These are phyloP conservation scores for Amaranthus cruentus DNA, from an alignment of 148 eudicot genomes.

Conservation along the genomic window DNA sequence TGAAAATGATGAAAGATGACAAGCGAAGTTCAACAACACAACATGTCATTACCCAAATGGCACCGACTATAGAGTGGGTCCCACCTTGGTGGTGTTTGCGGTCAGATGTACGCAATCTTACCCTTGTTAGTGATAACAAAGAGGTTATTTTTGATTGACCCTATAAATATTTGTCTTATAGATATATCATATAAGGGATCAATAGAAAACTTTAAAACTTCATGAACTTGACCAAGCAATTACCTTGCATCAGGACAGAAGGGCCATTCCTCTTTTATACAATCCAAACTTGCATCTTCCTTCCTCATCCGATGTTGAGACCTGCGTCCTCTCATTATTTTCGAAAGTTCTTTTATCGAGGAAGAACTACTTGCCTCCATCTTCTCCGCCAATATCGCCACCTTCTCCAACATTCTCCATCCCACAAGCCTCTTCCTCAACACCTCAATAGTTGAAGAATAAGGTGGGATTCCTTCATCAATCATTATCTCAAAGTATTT, in stretches of 20 bases:
- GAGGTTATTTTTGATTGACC: no score
- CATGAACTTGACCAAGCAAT: not conserved
- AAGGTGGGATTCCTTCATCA: constrained; percentile 88
- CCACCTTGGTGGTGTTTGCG: not conserved
- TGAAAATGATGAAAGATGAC: no score
- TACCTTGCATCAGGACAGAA: constrained; percentile 20
- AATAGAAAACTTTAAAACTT: not conserved
- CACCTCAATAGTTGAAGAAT: constrained; percentile 47
- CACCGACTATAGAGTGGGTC: no score
- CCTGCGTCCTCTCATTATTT: constrained; percentile 55
- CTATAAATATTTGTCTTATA: no score
- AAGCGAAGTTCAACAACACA: not conserved
- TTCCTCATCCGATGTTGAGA: constrained; percentile 25
- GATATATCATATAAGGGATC: not conserved
- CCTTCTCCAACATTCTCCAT: constrained; percentile 39
- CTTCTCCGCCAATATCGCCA: constrained; percentile 54
- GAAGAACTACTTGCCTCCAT: constrained; percentile 71
- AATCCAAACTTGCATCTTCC: constrained; percentile 36
- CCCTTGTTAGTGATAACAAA: no score
- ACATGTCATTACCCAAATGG: not conserved
- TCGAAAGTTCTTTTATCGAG: constrained; percentile 49
- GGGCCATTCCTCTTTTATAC: constrained; percentile 52
- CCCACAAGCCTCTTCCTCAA: constrained; percentile 65
- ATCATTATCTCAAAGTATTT: constrained; percentile 75
- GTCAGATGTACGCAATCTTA: not conserved